A percentile compares a stretch with the other conserved stretches of the same genome.
These are phyloP conservation scores for Usnea hakonensis DNA, from an alignment of 495 filamentous ascomycete genomes.

Conservation along the genomic window DNA sequence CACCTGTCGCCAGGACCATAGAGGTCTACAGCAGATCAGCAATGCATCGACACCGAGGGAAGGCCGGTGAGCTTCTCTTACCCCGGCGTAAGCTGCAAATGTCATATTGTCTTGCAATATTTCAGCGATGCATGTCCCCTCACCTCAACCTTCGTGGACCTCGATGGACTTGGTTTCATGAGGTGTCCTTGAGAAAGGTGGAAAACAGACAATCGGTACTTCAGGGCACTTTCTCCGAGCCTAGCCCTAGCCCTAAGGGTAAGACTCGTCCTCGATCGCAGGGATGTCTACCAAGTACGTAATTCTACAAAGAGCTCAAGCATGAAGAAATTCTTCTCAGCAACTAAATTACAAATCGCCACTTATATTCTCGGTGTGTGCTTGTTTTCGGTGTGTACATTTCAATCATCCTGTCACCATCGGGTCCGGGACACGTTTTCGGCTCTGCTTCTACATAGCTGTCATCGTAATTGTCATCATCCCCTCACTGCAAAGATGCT, in stretches of 20 bases:
- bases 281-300: too few relatives aligned
- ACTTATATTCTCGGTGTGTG: constrained; percentile 86
- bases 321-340: constrained; percentile 41
- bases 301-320: not conserved
- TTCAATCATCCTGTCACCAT: not conserved
- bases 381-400: constrained; percentile 56
- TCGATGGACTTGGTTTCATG: not conserved
- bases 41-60: not conserved
- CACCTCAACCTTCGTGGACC: not conserved
- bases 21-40: constrained; percentile 47
- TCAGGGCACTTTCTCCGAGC: not conserved
- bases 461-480: not conserved
- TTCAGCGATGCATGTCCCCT: not conserved
- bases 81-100: constrained; percentile 47
- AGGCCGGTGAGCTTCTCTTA: constrained; percentile 23
- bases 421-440: not conserved
- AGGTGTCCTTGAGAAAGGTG: too few relatives aligned
- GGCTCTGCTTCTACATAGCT: not conserved
- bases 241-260: too few relatives aligned
- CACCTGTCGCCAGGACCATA: constrained; percentile 67
- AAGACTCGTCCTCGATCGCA: too few relatives aligned
- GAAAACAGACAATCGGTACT: too few relatives aligned
- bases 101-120: constrained; percentile 36
- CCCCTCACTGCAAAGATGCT: not conserved
- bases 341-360: constrained; percentile 63